phyloP scores from a whole-genome alignment of 305 asterid species.

The Ilex paraguariensis region DNA sequence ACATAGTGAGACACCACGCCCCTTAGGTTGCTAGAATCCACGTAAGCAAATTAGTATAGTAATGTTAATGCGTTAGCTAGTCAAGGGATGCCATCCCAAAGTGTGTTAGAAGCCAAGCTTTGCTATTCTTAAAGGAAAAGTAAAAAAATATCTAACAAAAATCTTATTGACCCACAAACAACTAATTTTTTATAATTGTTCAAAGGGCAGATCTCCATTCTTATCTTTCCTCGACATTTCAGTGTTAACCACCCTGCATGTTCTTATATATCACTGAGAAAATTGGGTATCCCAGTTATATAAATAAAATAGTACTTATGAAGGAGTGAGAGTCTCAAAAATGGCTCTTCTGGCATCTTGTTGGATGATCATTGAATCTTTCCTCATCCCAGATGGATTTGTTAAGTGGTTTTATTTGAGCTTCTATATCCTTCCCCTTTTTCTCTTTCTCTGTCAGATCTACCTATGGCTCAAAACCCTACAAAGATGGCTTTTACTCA shows the following conservation, averaged over 20 bases:
- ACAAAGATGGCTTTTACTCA: slow-evolving; percentile 2
- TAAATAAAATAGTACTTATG: too few species aligned
- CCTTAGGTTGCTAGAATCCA: neutral
- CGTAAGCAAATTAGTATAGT: neutral
- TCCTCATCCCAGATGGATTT: slow-evolving; percentile 42
- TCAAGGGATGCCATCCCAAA: neutral
- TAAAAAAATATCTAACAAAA: neutral
- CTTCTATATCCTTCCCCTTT: slow-evolving; percentile 39
- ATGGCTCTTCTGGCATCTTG: slow-evolving; percentile 42
- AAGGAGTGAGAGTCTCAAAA: neutral
- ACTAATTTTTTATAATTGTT: too few species aligned
- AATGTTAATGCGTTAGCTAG: neutral
- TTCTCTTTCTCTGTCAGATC: slow-evolving; percentile 39
- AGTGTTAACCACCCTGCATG: too few species aligned
- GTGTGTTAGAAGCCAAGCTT: neutral
- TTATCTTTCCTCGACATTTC: too few species aligned
- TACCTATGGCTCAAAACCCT: slow-evolving; percentile 35
- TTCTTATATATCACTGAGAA: too few species aligned
- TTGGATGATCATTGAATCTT: slow-evolving; percentile 47
- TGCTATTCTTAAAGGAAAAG: neutral
- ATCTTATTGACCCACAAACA: slow-evolving; percentile 9
- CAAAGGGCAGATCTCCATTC: neutral
- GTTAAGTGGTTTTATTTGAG: slow-evolving; percentile 47
- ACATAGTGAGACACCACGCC: too few species aligned
- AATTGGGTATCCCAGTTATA: too few species aligned